Base-by-base conservation (phyloP, 441 rosid genomes). In the Syzygium malaccense region DNA sequence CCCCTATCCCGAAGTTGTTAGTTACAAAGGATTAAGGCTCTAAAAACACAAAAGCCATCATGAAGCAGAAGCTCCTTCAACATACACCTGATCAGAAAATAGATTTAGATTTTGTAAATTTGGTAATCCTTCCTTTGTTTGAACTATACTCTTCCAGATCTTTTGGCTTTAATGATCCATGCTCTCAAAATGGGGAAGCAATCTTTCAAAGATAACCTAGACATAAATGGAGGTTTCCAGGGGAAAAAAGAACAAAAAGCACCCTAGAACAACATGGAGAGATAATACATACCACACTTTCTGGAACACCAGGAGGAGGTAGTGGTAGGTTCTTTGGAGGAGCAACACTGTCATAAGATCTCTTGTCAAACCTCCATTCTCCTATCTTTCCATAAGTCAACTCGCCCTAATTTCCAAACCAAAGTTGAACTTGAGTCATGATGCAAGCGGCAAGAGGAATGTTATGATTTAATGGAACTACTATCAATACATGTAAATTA, bases 311-410 rank as follows among this genome's bases (percentile, higher is more conserved):
- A 2, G 95, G 92, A 64, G 99, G 99, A 87, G 99, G 99, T 92
- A 98, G 85, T 66, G 99, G 91, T 86, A 98, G 99, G 92, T 97
- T 98, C 92, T 91, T 94, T 5, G 98, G 98, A 14, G 99, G 99
- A 62, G 96, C 91, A 56, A 78, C 92, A 20, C 18, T 87, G 86
- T 89, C 96, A 56, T 91, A 97, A 9, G 99, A 97, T 93, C 99
- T 94, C 93, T 98, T 98, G 91, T 97, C 99, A 19, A 98, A 98
- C 92, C 98, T 94, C 99, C 99, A 97, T 92, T 96, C 97, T 86
- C 99, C 99, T 33, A 95, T 92, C 92, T 93, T 98, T 84, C 99
- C 99, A 92, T 98, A 96, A 33, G 98, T 98, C 89, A 94, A 90
- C 86, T 93, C 91, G 89, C 99, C 99, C 99, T 98, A 94, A 89